Evolutionary conservation across 441 rosid species (phyloP).

Genomic region (Mallotus japonicus): DNA sequence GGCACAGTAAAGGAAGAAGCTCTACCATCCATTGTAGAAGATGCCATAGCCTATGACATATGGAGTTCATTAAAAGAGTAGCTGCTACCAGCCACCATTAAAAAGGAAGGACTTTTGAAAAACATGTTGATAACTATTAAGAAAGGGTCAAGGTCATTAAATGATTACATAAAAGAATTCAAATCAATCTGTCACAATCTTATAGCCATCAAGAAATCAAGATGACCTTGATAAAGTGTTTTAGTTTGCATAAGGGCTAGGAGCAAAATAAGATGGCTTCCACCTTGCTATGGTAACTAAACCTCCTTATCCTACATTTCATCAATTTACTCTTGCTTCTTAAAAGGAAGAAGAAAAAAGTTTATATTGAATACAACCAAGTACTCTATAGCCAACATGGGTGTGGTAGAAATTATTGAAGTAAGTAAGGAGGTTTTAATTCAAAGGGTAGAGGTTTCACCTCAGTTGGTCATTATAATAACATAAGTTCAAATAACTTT

Average conservation of each 20-base stretch:
- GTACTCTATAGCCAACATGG: background rate
- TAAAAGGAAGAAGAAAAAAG: background rate
- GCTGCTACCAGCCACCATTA: background rate
- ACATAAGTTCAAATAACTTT: background rate
- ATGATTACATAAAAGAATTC: no score
- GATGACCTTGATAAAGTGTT: no score
- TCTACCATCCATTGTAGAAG: background rate
- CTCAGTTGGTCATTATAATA: background rate
- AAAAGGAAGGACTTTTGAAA: constrained; percentile 6
- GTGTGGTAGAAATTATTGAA: no score
- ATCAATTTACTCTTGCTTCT: background rate
- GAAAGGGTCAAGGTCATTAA: background rate
- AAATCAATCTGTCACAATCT: no score
- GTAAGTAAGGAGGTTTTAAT: background rate
- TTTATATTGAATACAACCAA: background rate
- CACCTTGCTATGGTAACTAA: no score
- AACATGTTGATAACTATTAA: background rate
- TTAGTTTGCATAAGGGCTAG: no score
- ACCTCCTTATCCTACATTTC: no score
- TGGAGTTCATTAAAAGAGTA: background rate
- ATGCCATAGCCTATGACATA: background rate
- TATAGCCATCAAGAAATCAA: no score
- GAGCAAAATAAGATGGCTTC: no score
- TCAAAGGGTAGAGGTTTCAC: background rate
- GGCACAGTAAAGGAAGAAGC: constrained; percentile 6